phyloP scores from a whole-genome alignment of 2,329 filamentous ascomycete genomes.

The Ophiosphaerella korrae region DNA sequence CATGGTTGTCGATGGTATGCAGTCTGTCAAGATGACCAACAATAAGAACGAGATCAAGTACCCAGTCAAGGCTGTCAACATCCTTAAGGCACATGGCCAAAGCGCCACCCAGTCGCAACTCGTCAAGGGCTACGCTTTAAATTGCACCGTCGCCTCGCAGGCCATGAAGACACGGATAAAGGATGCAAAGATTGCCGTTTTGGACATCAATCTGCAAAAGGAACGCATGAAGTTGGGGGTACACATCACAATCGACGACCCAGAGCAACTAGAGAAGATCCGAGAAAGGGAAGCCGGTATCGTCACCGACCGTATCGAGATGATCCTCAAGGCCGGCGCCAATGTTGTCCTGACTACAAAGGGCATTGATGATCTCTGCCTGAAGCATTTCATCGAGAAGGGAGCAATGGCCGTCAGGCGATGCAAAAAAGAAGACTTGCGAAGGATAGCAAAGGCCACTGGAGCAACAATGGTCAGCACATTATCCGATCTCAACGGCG shows the following conservation, averaged over 20 bases:
- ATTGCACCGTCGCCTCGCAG: conserved; percentile 98
- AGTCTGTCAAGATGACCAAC: conserved; percentile 91
- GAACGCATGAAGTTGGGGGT: conserved; percentile 99
- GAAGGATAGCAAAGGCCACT: conserved; percentile 93
- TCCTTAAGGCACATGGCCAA: conserved; percentile 98
- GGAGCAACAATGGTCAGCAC: conserved; percentile 92
- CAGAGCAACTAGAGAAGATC: conserved; percentile 96
- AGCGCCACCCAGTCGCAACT: conserved; percentile 84
- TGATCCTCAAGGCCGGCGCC: conserved; percentile 96
- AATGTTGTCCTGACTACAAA: conserved; percentile 98
- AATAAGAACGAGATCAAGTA: conserved; percentile 92
- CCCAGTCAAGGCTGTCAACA: conserved; percentile 98
- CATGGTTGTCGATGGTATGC: conserved; percentile 96
- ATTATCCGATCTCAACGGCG: conserved; percentile 93
- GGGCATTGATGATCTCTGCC: conserved; percentile 93
- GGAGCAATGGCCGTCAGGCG: conserved; percentile 94
- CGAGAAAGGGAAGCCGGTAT: conserved; percentile 90
- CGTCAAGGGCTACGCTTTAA: conserved; percentile 95
- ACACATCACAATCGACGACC: conserved; percentile 97
- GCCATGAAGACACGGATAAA: conserved; percentile 92
- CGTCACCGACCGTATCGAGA: conserved; percentile 89
- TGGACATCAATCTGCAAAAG: conserved; percentile 99
- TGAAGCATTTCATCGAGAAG: conserved; percentile 93
- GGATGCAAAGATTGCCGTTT: conserved; percentile 93
- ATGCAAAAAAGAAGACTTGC: conserved; percentile 98